Percentiles rank a stretch among this genome's conserved stretches.
Conservation (phyloP, 2,329 filamentous ascomycete species). For the Aciculosporium take region DNA sequence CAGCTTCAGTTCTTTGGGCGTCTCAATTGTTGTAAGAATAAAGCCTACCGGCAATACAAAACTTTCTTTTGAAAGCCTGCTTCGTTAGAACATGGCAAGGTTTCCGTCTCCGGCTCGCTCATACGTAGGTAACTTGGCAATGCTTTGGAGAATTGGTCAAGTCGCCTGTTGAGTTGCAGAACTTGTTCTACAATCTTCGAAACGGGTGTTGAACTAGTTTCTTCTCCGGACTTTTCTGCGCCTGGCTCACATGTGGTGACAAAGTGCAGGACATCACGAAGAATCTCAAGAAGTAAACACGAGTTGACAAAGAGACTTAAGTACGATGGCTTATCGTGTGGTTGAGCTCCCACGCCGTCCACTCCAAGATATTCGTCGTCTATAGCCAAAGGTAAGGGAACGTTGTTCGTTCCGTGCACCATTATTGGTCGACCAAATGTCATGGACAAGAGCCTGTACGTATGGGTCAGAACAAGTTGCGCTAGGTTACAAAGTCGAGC, state of each 20-base stretch:
- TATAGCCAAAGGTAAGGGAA: background rate
- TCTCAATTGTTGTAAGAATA: too few relatives aligned
- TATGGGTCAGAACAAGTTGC: background rate
- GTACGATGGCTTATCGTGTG: background rate
- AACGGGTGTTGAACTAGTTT: background rate
- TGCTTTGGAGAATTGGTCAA: conserved; percentile 1
- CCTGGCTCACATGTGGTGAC: conserved; percentile 1
- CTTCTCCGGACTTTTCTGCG: background rate
- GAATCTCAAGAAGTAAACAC: conserved; percentile 1
- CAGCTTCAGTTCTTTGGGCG: background rate
- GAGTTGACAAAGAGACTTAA: conserved; percentile 2
- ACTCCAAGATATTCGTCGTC: conserved; percentile 3
- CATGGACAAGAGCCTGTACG: conserved; percentile 1
- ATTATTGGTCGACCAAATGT: conserved; percentile 4
- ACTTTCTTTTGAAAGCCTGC: conserved; percentile 2
- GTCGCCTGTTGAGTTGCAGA: conserved; percentile 2
- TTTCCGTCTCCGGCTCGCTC: background rate
- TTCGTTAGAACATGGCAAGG: background rate
- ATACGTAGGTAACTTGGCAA: background rate
- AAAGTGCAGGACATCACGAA: background rate
- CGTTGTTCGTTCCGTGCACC: conserved; percentile 1
- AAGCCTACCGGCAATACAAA: conserved; percentile 2
- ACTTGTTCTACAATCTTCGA: background rate
- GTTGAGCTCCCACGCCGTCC: background rate
- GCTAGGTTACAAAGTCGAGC: background rate